These are phyloP conservation scores for Termitomyces sp. DNA, from an alignment of 768 basidiomycete genomes.

Conservation along the genomic window DNA sequence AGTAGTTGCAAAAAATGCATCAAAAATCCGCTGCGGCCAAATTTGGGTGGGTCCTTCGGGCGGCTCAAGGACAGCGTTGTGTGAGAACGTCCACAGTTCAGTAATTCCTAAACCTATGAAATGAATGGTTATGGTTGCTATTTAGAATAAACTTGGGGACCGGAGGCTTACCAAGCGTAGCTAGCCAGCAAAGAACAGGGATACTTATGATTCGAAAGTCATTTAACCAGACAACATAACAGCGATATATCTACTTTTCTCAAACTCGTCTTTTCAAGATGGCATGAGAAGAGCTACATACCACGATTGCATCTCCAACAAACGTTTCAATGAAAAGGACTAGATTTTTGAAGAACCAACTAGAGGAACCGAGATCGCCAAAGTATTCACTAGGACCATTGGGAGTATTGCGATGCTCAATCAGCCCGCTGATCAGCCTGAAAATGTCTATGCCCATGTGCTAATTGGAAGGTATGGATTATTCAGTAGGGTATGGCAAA, in stretches of 20 bases:
- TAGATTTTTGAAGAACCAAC: background rate
- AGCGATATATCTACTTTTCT: background rate
- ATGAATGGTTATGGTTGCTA: too few relatives aligned
- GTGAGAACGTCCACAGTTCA: too few relatives aligned
- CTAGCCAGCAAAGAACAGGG: too few relatives aligned
- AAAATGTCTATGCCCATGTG: background rate
- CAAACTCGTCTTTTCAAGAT: background rate
- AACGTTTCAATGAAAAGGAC: background rate
- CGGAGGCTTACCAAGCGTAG: too few relatives aligned
- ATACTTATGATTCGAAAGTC: background rate
- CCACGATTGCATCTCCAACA: background rate
- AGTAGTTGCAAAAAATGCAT: background rate
- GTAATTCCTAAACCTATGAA: too few relatives aligned
- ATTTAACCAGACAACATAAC: constrained; percentile 1
- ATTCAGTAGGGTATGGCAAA: background rate
- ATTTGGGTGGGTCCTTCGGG: background rate
- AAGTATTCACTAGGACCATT: background rate
- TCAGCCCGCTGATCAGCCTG: background rate
- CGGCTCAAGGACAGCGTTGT: background rate
- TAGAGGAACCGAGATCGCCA: background rate
- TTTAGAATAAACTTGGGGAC: too few relatives aligned
- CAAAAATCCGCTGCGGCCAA: background rate
- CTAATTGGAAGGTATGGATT: background rate
- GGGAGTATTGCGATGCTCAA: background rate
- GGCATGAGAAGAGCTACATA: background rate